Evolutionary conservation across 2,329 filamentous ascomycete genomes (phyloP).

Genomic region (Dactylellina drechsleri): DNA sequence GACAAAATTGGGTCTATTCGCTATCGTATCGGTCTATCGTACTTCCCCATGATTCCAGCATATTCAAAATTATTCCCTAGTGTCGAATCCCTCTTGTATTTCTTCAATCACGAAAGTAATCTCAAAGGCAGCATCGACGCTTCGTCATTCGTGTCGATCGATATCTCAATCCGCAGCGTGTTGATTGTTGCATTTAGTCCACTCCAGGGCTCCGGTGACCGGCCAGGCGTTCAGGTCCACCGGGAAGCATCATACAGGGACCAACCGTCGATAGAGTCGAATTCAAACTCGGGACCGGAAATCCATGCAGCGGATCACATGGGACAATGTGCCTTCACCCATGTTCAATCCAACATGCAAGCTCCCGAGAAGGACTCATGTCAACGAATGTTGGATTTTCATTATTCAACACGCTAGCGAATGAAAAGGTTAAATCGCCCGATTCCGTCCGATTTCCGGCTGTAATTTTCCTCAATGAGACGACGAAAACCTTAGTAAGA

Average conservation of each 20-base stretch:
- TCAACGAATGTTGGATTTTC: constrained; percentile 43
- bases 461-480: not conserved
- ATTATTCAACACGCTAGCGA: constrained; percentile 36
- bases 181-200: constrained; percentile 32
- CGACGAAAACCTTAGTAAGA: constrained; percentile 17
- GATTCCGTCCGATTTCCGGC: constrained; percentile 7
- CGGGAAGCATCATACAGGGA: not conserved
- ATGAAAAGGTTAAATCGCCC: not conserved
- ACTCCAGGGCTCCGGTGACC: not conserved
- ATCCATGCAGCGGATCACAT: constrained; percentile 33
- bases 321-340: not conserved
- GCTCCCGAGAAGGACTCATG: constrained; percentile 4
- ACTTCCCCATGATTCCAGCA: no score
- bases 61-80: no score
- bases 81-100: no score
- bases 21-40: no score
- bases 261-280: not conserved
- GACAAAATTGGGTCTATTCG: no score
- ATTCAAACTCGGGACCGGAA: not conserved
- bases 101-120: no score
- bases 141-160: no score
- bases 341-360: constrained; percentile 23
- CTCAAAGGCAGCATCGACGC: no score
- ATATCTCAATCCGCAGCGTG: not conserved
- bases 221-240: not conserved